These are phyloP conservation scores for Dendrostoma leiphaemia DNA, from an alignment of 2,329 filamentous ascomycete genomes.

Conservation along the genomic window DNA sequence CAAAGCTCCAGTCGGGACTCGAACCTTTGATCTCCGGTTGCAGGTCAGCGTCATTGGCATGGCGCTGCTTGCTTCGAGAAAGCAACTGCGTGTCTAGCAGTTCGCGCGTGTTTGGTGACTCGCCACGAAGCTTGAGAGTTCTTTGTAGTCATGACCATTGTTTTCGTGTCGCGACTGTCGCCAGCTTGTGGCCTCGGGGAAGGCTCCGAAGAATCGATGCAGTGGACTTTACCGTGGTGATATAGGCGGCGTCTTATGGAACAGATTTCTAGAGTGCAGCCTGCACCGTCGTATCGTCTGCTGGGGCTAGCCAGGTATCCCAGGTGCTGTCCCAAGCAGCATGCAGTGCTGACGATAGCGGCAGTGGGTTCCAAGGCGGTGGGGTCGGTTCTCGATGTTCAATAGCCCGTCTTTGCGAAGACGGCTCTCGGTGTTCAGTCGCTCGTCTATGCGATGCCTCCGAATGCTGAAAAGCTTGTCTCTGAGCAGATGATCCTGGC, in stretches of 20 bases:
- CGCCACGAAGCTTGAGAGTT: too few relatives aligned
- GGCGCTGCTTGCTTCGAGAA: too few relatives aligned
- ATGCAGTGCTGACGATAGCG: conserved; percentile 1
- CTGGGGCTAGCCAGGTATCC: neutral
- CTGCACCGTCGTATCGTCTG: neutral
- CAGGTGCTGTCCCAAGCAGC: neutral
- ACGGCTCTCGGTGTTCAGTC: neutral
- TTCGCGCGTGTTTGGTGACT: too few relatives aligned
- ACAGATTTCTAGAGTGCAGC: neutral
- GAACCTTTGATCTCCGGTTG: neutral
- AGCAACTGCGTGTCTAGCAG: too few relatives aligned
- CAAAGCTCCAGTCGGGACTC: neutral
- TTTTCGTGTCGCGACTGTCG: neutral
- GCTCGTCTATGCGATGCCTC: conserved; percentile 1
- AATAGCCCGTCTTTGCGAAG: neutral
- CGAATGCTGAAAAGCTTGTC: neutral
- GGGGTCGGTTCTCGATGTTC: conserved; percentile 2
- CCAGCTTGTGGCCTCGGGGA: too few relatives aligned
- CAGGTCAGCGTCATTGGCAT: neutral
- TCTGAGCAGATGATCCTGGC: neutral
- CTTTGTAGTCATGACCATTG: neutral
- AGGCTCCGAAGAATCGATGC: neutral
- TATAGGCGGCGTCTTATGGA: neutral
- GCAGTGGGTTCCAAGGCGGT: conserved; percentile 1
- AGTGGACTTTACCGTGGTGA: neutral